Evolutionary conservation across 805 yeast species (phyloP).

Genomic region (Metschnikowia kofuensis): DNA sequence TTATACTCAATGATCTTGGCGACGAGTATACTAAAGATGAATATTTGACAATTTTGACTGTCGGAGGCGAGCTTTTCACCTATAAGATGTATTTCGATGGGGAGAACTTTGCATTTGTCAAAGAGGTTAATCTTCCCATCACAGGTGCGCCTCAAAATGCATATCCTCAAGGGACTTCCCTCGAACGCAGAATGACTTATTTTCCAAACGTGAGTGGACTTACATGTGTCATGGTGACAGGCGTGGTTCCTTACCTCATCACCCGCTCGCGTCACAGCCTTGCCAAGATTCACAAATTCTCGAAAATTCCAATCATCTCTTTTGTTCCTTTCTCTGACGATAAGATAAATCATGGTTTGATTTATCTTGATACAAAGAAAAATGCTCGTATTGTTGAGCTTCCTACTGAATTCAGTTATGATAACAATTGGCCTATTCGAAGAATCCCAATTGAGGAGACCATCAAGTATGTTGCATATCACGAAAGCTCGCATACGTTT

Average conservation of each 20-base stretch:
- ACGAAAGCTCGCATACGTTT: conserved; percentile 60
- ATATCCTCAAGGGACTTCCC: conserved; percentile 60
- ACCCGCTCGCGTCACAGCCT: conserved; percentile 60
- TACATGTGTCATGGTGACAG: conserved; percentile 66
- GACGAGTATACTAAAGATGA: conserved; percentile 53
- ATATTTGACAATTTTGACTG: conserved; percentile 66
- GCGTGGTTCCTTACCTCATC: conserved; percentile 67
- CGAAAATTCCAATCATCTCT: conserved; percentile 63
- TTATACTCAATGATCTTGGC: conserved; percentile 63
- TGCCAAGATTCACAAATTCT: conserved; percentile 65
- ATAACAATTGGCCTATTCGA: conserved; percentile 58
- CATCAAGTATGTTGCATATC: conserved; percentile 64
- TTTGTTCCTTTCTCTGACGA: conserved; percentile 52
- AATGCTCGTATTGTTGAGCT: conserved; percentile 62
- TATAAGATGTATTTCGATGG: conserved; percentile 58
- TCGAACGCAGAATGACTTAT: conserved; percentile 66
- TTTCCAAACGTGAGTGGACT: conserved; percentile 56
- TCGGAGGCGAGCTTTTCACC: conserved; percentile 74
- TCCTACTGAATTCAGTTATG: conserved; percentile 49
- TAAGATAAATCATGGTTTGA: conserved; percentile 48
- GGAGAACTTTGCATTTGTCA: conserved; percentile 38
- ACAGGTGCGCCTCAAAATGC: conserved; percentile 84
- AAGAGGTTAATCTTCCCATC: conserved; percentile 45
- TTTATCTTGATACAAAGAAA: conserved; percentile 67
- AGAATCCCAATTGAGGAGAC: conserved; percentile 55